A percentile compares a stretch with the other conserved stretches of the same genome.
Conservation (phyloP, 148 eudicot species). For the Drosera capensis region DNA sequence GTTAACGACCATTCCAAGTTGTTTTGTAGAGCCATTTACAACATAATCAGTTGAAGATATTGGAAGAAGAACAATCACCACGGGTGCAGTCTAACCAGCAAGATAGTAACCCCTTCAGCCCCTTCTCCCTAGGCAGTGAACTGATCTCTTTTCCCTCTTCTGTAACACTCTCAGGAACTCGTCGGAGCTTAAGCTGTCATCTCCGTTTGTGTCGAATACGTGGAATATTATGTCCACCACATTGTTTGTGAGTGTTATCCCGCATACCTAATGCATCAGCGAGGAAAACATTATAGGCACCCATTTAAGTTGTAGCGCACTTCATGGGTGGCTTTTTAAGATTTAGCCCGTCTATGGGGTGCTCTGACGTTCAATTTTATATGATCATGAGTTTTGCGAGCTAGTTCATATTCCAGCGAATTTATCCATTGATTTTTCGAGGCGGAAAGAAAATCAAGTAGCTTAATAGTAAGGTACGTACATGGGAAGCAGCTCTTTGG, state of each 20-base stretch:
- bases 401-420: no score
- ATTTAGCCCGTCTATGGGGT: no score
- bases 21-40: no score
- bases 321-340: no score
- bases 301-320: background rate
- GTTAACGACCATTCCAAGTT: no score
- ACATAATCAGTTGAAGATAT: no score
- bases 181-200: slow-evolving; percentile 67
- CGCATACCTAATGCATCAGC: slow-evolving; percentile 54
- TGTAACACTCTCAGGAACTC: slow-evolving; percentile 72
- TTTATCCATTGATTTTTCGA: no score
- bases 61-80: slow-evolving; percentile 18
- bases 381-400: no score
- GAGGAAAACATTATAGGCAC: background rate
- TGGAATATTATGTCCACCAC: slow-evolving; percentile 66
- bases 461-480: slow-evolving; percentile 8
- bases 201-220: slow-evolving; percentile 54
- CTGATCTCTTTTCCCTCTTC: slow-evolving; percentile 33
- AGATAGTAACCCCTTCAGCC: slow-evolving; percentile 30
- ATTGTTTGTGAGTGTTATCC: slow-evolving; percentile 41
- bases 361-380: no score
- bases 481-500: slow-evolving; percentile 76
- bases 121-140: slow-evolving; percentile 23
- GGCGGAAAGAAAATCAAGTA: no score
- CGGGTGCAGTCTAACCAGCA: slow-evolving; percentile 65